Percentiles rank a stretch among this genome's conserved stretches.
Evolutionary conservation across 1,284 basidiomycete genomes (phyloP).

Genomic region (Apiotrichum brassicae): DNA sequence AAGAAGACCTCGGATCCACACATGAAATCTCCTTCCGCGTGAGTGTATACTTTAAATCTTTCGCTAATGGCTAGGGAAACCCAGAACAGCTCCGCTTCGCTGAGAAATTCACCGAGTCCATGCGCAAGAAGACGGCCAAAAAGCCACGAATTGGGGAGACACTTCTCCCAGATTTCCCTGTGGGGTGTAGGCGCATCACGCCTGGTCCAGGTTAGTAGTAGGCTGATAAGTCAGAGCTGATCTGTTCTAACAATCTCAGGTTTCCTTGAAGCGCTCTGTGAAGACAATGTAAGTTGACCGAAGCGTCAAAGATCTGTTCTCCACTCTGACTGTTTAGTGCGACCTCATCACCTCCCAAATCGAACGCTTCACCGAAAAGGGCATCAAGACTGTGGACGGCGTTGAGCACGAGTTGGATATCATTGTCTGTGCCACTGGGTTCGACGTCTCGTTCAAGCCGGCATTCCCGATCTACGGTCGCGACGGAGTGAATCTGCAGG

Average conservation of each 20-base stretch:
- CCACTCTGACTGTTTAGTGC: no score
- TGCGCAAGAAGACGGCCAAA: slow-evolving; percentile 14
- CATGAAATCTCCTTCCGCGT: slow-evolving; percentile 6
- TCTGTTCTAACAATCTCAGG: no score
- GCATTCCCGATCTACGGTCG: slow-evolving; percentile 24
- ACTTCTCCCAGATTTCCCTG: slow-evolving; percentile 23
- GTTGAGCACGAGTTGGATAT: slow-evolving; percentile 27
- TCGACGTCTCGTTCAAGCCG: slow-evolving; percentile 31
- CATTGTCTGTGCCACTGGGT: slow-evolving; percentile 30
- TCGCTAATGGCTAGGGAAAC: not conserved
- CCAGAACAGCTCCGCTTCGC: slow-evolving; percentile 5
- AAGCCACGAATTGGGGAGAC: slow-evolving; percentile 18
- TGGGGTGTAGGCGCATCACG: slow-evolving; percentile 36
- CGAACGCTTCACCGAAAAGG: slow-evolving; percentile 18
- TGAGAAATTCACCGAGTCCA: slow-evolving; percentile 1
- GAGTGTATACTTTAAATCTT: no score
- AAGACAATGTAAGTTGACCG: slow-evolving; percentile 22
- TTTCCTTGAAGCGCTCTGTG: slow-evolving; percentile 35
- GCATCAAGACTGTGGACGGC: slow-evolving; percentile 21
- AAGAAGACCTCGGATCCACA: slow-evolving; percentile 12
- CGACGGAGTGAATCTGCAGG: slow-evolving; percentile 28
- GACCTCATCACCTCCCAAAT: slow-evolving; percentile 20
- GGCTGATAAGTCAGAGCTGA: no score
- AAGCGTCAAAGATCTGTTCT: no score
- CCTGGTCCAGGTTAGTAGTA: slow-evolving; percentile 42